Base-by-base conservation (phyloP, 2,329 filamentous ascomycete species). In the Exserohilum turcica region DNA sequence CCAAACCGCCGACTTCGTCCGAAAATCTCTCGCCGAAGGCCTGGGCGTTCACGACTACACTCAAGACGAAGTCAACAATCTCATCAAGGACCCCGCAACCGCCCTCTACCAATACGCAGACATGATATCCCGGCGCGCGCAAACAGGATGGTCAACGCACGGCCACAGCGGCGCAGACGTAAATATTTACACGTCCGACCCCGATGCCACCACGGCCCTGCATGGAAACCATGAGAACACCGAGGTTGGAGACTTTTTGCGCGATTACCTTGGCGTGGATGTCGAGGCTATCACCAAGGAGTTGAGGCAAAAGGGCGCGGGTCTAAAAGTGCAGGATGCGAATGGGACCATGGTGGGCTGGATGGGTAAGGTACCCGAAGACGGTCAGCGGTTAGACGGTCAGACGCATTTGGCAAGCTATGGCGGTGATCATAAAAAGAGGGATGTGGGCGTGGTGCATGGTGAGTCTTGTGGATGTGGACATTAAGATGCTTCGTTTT, bases 221-320 rank as follows among this genome's bases (percentile, higher is more conserved):
- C 78, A 84, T 3, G 93, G 93, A 6, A 97, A 97, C 73, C 87
- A 95, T 48, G 94, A 99, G 79, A 99, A 99, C 72, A 97, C 88
- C 0, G 92, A 97, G 21, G 83, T 99, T 1, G 94, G 94, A 29
- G 79, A 83, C 38, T 99, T 97, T 73, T 76, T 99, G 52, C 80
- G 85, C 6, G 78, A 86, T 7, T 99, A 94, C 68, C 82, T 99
- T 0, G 84, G 84, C 43, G 84, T 97, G 1, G 87, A 97, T 69
- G 84, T 96, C 1, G 84, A 90, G 1, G 80, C 80, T 28, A 85
- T 97, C 49, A 97, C 92, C 0, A 79, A 85, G 67, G 87, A 94
- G 74, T 77, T 99, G 38, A 83, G 80, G 63, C 77, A 86, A 58
- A 86, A 86, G 77, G 74, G 74, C 18, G 56, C 56, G 9, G 55